Percentiles rank a stretch among this genome's conserved stretches.
These are phyloP conservation scores for Cyamopsis tetragonoloba DNA, from an alignment of 306 rosid genomes.

Conservation along the genomic window DNA sequence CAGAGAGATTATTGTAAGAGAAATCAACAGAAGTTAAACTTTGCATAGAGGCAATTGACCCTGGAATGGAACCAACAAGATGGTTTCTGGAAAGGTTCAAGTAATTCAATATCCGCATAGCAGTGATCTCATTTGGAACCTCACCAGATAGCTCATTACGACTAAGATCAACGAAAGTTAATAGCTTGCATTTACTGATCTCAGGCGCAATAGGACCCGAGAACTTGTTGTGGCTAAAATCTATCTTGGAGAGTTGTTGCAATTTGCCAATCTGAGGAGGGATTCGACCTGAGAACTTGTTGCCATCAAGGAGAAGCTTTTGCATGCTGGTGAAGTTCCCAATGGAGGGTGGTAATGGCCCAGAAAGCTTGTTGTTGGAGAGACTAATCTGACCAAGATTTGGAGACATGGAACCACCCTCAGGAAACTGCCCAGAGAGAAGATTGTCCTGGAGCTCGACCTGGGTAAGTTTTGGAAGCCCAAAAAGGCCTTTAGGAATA, in stretches of 20 bases:
- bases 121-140: slow-evolving; percentile 71
- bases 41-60: slow-evolving; percentile 76
- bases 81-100: slow-evolving; percentile 84
- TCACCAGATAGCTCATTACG: slow-evolving; percentile 70
- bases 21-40: slow-evolving; percentile 94
- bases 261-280: slow-evolving; percentile 78
- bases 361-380: slow-evolving; percentile 73
- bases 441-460: slow-evolving; percentile 84
- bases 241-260: slow-evolving; percentile 81
- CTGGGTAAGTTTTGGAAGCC: slow-evolving; percentile 64
- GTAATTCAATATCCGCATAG: slow-evolving; percentile 76
- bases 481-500: slow-evolving; percentile 77
- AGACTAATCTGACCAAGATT: slow-evolving; percentile 83
- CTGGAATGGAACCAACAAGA: slow-evolving; percentile 69
- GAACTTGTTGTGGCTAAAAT: slow-evolving; percentile 74
- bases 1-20: slow-evolving; percentile 88
- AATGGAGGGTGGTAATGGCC: slow-evolving; percentile 68
- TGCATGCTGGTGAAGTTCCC: slow-evolving; percentile 91
- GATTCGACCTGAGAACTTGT: slow-evolving; percentile 66
- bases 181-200: slow-evolving; percentile 70
- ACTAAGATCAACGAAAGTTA: slow-evolving; percentile 84
- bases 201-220: slow-evolving; percentile 68
- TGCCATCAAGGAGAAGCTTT: slow-evolving; percentile 84
- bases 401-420: slow-evolving; percentile 33
- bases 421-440: slow-evolving; percentile 70